Evolutionary conservation across 148 eudicot genomes (phyloP).

Genomic region (Beta vulgaris): DNA sequence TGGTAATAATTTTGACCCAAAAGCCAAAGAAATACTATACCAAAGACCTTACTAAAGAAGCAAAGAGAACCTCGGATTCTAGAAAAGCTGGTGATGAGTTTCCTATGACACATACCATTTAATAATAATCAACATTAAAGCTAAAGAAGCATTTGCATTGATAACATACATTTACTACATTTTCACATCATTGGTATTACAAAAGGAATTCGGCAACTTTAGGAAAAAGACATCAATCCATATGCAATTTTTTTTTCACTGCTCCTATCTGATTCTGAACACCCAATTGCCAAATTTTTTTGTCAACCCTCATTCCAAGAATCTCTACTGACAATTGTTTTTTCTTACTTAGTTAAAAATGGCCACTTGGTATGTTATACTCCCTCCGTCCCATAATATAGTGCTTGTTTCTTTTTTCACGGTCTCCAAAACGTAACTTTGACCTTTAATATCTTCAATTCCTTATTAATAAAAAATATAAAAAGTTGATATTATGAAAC

Average conservation of each 20-base stretch:
- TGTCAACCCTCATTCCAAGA: constrained; percentile 27
- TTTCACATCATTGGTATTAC: constrained; percentile 24
- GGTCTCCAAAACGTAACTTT: no score
- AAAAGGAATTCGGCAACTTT: constrained; percentile 25
- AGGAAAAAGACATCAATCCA: constrained; percentile 32
- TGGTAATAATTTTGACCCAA: constrained; percentile 8
- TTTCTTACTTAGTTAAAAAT: neutral
- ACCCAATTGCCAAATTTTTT: neutral
- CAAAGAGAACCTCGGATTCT: constrained; percentile 34
- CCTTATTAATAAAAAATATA: no score
- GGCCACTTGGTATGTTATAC: no score
- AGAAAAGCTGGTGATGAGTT: constrained; percentile 17
- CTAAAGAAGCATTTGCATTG: constrained; percentile 15
- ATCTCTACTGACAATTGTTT: neutral
- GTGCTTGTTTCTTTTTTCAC: no score
- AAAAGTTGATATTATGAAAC: no score
- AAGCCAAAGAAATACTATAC: constrained; percentile 13
- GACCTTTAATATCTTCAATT: no score
- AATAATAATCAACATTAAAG: constrained; percentile 14
- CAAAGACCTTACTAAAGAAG: neutral
- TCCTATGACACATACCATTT: constrained; percentile 5
- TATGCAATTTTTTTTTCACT: constrained; percentile 7
- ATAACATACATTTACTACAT: neutral
- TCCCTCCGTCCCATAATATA: no score
- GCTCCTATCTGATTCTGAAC: constrained; percentile 1